These are phyloP conservation scores for Nicotiana obtusifolia DNA, from an alignment of 257 asterid genomes.

Conservation along the genomic window DNA sequence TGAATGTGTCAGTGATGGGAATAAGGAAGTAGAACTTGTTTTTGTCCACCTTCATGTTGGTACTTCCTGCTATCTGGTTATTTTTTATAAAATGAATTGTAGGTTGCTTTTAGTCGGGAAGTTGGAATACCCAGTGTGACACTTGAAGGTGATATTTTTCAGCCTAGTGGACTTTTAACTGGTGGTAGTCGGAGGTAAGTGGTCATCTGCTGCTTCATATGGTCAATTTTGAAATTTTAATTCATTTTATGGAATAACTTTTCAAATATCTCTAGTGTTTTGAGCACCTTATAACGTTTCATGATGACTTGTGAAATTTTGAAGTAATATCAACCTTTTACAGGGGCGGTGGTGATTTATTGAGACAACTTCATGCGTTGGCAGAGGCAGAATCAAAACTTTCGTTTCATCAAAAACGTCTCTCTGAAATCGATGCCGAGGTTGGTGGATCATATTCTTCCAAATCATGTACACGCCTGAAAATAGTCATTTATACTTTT, in stretches of 20 bases:
- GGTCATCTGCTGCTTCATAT: constrained; percentile 11
- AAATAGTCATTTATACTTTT: neutral
- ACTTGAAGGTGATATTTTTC: constrained; percentile 86
- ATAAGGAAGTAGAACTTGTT: neutral
- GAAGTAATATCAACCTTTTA: constrained; percentile 23
- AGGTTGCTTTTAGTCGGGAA: constrained; percentile 79
- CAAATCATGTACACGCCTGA: neutral
- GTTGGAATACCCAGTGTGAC: constrained; percentile 68
- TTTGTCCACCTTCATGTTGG: constrained; percentile 1
- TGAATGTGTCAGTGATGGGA: neutral
- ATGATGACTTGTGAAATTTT: constrained; percentile 7
- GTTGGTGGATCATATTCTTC: constrained; percentile 22
- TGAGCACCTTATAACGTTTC: neutral
- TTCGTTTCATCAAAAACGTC: constrained; percentile 51
- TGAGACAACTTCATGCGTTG: constrained; percentile 79
- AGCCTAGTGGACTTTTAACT: constrained; percentile 93
- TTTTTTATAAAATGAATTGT: constrained; percentile 20
- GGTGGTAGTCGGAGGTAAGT: constrained; percentile 97
- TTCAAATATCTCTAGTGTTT: neutral
- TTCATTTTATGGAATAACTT: neutral
- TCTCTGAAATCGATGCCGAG: constrained; percentile 69
- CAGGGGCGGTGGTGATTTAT: constrained; percentile 94
- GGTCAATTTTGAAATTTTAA: neutral
- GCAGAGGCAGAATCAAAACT: constrained; percentile 72
- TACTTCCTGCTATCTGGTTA: neutral